Percentiles rank a stretch among this genome's conserved stretches.
Conservation (phyloP, 495 filamentous ascomycete genomes). For the Parathielavia appendiculata region DNA sequence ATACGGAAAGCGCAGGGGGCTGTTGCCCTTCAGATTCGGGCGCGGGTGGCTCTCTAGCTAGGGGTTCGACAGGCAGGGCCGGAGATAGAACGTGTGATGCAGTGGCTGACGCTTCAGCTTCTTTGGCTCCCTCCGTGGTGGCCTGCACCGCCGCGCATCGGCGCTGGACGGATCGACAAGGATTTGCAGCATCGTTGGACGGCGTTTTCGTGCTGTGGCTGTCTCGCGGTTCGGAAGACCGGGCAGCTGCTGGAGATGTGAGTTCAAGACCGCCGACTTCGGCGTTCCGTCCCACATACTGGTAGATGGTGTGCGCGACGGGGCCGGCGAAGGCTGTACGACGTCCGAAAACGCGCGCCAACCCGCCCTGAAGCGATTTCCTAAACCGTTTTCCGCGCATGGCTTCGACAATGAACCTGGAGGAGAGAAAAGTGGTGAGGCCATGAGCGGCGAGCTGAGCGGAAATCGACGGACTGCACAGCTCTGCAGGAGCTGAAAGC, state of each 20-base stretch:
- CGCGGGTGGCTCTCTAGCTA: neutral
- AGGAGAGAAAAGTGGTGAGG: neutral
- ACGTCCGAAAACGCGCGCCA: conserved; percentile 1
- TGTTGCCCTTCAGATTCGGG: conserved; percentile 7
- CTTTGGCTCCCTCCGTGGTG: conserved; percentile 3
- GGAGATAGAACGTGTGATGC: conserved; percentile 7
- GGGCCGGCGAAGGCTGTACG: conserved; percentile 7
- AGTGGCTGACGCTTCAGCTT: conserved; percentile 8
- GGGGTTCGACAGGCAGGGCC: conserved; percentile 7
- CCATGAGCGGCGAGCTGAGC: no score
- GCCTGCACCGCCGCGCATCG: conserved; percentile 2
- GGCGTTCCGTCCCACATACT: conserved; percentile 12
- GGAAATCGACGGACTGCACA: neutral
- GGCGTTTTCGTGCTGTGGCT: conserved; percentile 6
- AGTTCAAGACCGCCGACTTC: neutral
- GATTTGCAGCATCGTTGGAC: conserved; percentile 2
- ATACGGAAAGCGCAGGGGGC: conserved; percentile 14
- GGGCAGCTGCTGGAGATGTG: conserved; percentile 11
- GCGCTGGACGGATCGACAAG: conserved; percentile 2
- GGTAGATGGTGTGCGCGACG: conserved; percentile 1
- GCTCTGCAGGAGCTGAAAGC: neutral
- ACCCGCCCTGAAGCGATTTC: conserved; percentile 4
- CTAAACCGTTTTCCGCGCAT: conserved; percentile 4
- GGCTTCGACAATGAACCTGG: neutral
- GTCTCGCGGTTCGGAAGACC: conserved; percentile 7